Conservation (phyloP, 2,329 filamentous ascomycete species). For the Aspergillus sp. region DNA sequence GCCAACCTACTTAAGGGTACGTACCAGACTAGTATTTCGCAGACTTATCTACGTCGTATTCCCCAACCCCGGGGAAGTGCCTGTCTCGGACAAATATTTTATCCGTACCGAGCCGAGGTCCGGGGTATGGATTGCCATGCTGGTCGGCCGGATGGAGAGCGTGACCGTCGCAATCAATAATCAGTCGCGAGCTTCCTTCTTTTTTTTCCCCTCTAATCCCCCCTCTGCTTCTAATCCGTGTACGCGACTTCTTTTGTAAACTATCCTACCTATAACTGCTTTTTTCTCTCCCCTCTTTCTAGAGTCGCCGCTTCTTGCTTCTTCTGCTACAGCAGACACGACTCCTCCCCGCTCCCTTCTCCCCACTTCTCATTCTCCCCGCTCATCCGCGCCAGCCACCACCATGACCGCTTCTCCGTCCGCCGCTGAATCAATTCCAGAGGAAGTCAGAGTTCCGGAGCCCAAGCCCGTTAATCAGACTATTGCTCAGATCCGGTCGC, state of each 20-base stretch:
- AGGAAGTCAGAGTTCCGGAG: slow-evolving; percentile 32
- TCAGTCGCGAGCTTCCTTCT: not conserved
- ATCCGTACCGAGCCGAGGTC: slow-evolving; percentile 31
- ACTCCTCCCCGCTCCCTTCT: not conserved
- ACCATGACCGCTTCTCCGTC: slow-evolving; percentile 36
- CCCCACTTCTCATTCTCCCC: slow-evolving; percentile 10
- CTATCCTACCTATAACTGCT: not conserved
- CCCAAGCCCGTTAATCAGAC: slow-evolving; percentile 45
- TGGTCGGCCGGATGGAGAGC: not conserved
- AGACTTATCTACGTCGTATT: no score
- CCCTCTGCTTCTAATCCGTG: not conserved
- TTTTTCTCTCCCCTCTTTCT: not conserved
- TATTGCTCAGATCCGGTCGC: slow-evolving; percentile 70
- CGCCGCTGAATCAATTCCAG: slow-evolving; percentile 31
- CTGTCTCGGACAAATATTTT: not conserved
- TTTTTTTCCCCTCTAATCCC: not conserved
- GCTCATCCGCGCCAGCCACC: slow-evolving; percentile 17
- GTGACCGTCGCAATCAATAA: not conserved
- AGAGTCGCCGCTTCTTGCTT: not conserved
- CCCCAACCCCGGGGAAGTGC: no score
- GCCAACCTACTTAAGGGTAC: no score
- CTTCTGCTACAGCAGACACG: not conserved
- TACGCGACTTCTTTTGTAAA: not conserved
- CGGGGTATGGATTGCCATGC: not conserved
- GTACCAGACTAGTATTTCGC: no score